Base-by-base conservation (phyloP, 192 early-diverging fungal species). In the Coemansia sp. region DNA sequence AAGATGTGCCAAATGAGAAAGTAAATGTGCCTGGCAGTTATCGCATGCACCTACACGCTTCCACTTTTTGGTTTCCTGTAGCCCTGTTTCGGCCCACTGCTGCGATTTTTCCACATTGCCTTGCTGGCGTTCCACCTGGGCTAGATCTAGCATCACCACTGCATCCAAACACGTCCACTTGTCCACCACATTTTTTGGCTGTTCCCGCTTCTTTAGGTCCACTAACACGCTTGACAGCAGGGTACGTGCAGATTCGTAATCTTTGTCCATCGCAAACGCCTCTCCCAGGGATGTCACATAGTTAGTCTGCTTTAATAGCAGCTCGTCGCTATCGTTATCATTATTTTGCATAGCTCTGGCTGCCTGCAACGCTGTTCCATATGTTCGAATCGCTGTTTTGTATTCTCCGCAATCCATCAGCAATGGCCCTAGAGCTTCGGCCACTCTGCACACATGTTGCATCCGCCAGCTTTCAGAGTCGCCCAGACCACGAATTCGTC, bases 161-260 rank as follows among this genome's bases (percentile, higher is more conserved):
- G 76, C 76, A 10, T 79, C 76, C 63, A 79, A 55, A 50, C 76
- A 79, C 35, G 76, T 73, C 76, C 76, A 79, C 31, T 16, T 11
- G 21, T 56, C 58, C 0, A 31, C 49, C 8, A 8, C 31, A 31
- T 47, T 61, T 4, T n/a, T 11, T 11, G 8, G 2, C 35, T 41
- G 37, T 14, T 62, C 47, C 7, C 65, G 52, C 38, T 63, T 54
- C 2, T 53, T 48, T 11, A 79, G 48, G 37, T 79, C 76, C 10
- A 29, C 59, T 19, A 79, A 29, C 39, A 73, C 63, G 29, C 76
- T 54, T 22, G 57, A 27, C 12, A 79, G 54, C 31, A 79, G 38
- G 19, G 64, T 27, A 25, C 62, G 58, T 10, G 76, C 54, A 6
- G 63, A 55, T 3, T 68, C 39, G 7, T 41, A 37, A 22, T 79